Percentiles rank a stretch among this genome's conserved stretches.
These are phyloP conservation scores for Carex cristatella DNA, from an alignment of 176 grass and related monocot genomes.

Conservation along the genomic window DNA sequence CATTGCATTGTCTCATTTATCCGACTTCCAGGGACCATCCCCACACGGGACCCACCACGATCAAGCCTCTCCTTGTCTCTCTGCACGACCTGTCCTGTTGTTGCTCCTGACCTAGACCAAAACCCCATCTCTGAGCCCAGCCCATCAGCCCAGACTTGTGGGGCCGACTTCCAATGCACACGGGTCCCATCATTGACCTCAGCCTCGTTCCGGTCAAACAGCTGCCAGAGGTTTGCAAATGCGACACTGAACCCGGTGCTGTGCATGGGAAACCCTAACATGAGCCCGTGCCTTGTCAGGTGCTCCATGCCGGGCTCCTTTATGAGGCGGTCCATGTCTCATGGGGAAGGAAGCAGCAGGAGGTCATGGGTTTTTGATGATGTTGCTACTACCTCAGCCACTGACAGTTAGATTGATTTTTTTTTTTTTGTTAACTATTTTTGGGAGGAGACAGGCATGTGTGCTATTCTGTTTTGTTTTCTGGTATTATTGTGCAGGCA, in stretches of 20 bases:
- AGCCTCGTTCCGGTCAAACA: constrained; percentile 71
- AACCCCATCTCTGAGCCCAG: constrained; percentile 35
- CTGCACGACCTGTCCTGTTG: constrained; percentile 69
- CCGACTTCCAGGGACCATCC: constrained; percentile 52
- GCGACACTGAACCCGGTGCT: constrained; percentile 61
- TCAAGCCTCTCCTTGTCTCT: constrained; percentile 78
- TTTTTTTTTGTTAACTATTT: constrained; percentile 18
- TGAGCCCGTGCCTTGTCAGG: constrained; percentile 55
- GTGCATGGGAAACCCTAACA: constrained; percentile 72
- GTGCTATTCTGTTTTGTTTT: neutral
- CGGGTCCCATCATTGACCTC: constrained; percentile 30
- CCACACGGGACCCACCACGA: constrained; percentile 56
- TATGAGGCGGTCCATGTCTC: constrained; percentile 51
- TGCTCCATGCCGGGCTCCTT: constrained; percentile 59
- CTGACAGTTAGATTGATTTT: constrained; percentile 27
- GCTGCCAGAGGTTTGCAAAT: constrained; percentile 73
- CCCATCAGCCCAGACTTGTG: constrained; percentile 38
- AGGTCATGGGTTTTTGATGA: constrained; percentile 47
- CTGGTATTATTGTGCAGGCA: neutral
- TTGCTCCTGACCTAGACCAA: constrained; percentile 22
- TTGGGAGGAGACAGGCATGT: neutral
- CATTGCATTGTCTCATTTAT: constrained; percentile 60
- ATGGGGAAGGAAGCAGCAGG: constrained; percentile 55
- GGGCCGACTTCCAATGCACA: constrained; percentile 51
- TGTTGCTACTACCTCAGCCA: constrained; percentile 34